A percentile compares a stretch with the other conserved stretches of the same genome.
Conservation (phyloP, 805 yeast genomes). For the Wickerhamiella spandovensis region DNA sequence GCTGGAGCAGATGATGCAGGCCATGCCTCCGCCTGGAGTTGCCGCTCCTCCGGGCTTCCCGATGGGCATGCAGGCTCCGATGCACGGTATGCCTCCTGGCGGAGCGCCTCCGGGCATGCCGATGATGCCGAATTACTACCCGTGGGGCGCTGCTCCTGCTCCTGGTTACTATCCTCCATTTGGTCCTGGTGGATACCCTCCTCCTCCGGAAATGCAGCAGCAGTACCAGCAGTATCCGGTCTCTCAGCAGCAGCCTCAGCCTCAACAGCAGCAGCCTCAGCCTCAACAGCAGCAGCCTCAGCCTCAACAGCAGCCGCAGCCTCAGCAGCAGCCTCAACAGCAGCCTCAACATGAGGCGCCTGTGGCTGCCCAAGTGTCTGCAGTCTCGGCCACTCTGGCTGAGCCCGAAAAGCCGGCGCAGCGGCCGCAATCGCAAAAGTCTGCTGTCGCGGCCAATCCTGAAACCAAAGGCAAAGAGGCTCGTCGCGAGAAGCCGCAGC, state of each 20-base stretch:
- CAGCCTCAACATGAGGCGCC: slow-evolving; percentile 6
- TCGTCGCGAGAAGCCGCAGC: neutral
- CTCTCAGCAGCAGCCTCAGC: slow-evolving; percentile 8
- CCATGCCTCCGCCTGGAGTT: slow-evolving; percentile 1
- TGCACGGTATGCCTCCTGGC: slow-evolving; percentile 2
- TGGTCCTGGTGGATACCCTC: slow-evolving; percentile 5
- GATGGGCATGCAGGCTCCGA: neutral
- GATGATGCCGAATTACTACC: neutral
- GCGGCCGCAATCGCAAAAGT: neutral
- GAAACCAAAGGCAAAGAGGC: neutral
- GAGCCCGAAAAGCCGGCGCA: slow-evolving; percentile 9
- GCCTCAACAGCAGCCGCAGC: slow-evolving; percentile 13
- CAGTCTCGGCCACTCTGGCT: too few relatives aligned
- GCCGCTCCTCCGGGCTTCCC: neutral
- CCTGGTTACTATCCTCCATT: neutral
- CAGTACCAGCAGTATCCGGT: neutral
- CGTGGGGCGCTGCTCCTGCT: neutral
- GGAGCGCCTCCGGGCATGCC: slow-evolving; percentile 4
- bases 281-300: slow-evolving; percentile 8
- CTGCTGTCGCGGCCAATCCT: neutral
- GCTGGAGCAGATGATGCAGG: slow-evolving; percentile 9
- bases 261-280: slow-evolving; percentile 11
- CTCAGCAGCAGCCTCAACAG: slow-evolving; percentile 16
- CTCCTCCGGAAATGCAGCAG: slow-evolving; percentile 1
- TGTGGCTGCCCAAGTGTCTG: too few relatives aligned